phyloP scores from a whole-genome alignment of 1,284 basidiomycete species.

The Pyrrhoderma lamaoense region DNA sequence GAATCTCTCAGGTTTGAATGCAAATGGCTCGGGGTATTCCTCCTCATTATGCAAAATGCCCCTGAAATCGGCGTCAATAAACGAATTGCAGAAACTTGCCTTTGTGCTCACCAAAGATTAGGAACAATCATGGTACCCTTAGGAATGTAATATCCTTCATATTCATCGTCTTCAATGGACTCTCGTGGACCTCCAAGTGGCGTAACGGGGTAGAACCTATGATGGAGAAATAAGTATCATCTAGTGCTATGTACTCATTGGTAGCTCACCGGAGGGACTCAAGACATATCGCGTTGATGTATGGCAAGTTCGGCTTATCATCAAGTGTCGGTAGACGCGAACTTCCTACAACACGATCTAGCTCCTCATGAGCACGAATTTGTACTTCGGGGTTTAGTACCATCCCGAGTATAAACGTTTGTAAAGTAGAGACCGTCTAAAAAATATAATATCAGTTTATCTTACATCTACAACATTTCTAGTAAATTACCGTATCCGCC shows the following conservation, averaged over 20 bases:
- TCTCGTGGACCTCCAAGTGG: conserved; percentile 22
- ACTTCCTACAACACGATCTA: conserved; percentile 23
- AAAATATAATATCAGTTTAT: not conserved
- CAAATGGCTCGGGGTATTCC: not conserved
- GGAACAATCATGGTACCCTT: conserved; percentile 17
- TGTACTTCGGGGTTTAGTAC: conserved; percentile 23
- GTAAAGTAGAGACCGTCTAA: conserved; percentile 16
- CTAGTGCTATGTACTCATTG: conserved; percentile 24
- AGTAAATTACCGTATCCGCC: conserved; percentile 2
- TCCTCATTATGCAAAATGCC: not conserved
- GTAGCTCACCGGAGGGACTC: conserved; percentile 28
- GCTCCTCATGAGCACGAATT: conserved; percentile 23
- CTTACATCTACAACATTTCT: not conserved
- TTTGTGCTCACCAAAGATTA: conserved; percentile 25
- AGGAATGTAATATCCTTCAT: conserved; percentile 18
- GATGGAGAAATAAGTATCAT: conserved; percentile 14
- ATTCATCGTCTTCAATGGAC: conserved; percentile 16
- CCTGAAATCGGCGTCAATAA: conserved; percentile 12
- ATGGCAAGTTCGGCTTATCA: conserved; percentile 25
- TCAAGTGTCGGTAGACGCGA: conserved; percentile 24
- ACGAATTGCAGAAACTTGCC: too few relatives aligned
- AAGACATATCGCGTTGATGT: conserved; percentile 24
- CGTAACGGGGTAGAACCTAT: conserved; percentile 24
- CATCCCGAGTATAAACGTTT: conserved; percentile 26
- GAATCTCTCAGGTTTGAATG: conserved; percentile 27